Conservation (phyloP, 495 filamentous ascomycete species). For the Hypoxylon subgilvum region DNA sequence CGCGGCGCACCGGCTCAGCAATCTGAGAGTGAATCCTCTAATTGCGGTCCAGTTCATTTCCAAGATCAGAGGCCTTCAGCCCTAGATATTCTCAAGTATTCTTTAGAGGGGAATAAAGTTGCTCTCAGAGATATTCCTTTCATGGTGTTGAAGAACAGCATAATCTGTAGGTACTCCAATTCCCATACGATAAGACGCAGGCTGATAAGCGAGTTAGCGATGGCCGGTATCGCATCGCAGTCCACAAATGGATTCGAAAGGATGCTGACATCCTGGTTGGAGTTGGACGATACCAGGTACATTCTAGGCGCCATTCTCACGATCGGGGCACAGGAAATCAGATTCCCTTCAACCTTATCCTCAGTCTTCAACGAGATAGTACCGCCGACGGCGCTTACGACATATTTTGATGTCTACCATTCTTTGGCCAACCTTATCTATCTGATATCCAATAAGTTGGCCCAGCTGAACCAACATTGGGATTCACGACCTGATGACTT, state of each 20-base stretch:
- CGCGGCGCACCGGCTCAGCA: not conserved
- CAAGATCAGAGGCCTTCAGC: not conserved
- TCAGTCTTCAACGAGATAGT: not conserved
- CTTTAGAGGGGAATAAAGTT: not conserved
- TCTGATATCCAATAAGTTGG: constrained; percentile 15
- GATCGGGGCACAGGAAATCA: no score
- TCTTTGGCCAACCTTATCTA: constrained; percentile 10
- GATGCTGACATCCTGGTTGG: not conserved
- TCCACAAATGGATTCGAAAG: not conserved
- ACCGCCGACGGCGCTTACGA: not conserved
- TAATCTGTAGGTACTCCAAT: not conserved
- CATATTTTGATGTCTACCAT: constrained; percentile 9
- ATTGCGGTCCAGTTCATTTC: not conserved
- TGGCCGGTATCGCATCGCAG: not conserved
- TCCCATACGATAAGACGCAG: no score
- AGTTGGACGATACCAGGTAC: no score
- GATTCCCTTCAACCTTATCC: not conserved
- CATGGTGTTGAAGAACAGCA: not conserved
- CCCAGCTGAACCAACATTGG: not conserved
- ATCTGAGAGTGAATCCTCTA: not conserved
- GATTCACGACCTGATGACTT: not conserved
- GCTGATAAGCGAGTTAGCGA: not conserved
- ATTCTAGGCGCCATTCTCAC: no score
- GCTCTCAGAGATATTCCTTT: constrained; percentile 1
- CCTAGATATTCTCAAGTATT: not conserved